Conservation (phyloP, 768 basidiomycete genomes). For the Pilatotrama ljubarskyi region DNA sequence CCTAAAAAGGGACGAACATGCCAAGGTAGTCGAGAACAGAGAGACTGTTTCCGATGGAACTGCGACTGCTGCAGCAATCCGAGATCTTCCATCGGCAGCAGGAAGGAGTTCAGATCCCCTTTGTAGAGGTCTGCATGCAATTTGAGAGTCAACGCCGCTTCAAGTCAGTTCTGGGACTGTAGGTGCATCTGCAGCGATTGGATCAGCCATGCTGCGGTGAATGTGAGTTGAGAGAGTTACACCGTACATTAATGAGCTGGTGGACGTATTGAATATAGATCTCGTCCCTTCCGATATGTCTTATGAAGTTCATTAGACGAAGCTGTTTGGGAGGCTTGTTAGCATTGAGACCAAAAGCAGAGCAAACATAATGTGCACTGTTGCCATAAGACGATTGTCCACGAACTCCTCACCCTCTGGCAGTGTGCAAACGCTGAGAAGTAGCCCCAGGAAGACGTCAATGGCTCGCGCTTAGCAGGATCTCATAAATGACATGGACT, state of each 20-base stretch:
- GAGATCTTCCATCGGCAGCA: slow-evolving; percentile 87
- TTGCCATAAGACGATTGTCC: slow-evolving; percentile 92
- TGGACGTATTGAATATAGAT: slow-evolving; percentile 97
- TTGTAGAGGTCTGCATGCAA: slow-evolving; percentile 91
- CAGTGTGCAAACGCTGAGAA: slow-evolving; percentile 82
- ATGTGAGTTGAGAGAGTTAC: no score
- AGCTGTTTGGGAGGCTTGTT: slow-evolving; percentile 45
- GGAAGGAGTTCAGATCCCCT: slow-evolving; percentile 82
- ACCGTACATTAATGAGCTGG: slow-evolving; percentile 82
- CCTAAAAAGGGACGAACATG: slow-evolving; percentile 34
- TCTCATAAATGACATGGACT: slow-evolving; percentile 14
- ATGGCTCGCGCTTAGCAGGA: slow-evolving; percentile 47
- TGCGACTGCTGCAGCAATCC: slow-evolving; percentile 90
- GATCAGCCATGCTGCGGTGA: background rate
- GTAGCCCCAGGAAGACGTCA: slow-evolving; percentile 87
- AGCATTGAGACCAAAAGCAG: background rate
- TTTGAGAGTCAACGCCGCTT: slow-evolving; percentile 91
- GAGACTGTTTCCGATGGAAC: slow-evolving; percentile 91
- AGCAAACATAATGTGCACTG: slow-evolving; percentile 46
- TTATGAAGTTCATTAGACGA: slow-evolving; percentile 91
- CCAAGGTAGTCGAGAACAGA: slow-evolving; percentile 93
- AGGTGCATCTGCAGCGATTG: slow-evolving; percentile 66
- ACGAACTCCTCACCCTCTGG: slow-evolving; percentile 94
- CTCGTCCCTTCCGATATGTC: slow-evolving; percentile 87
- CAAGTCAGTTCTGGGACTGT: slow-evolving; percentile 86